These are phyloP conservation scores for Arxiozyma heterogenica DNA, from an alignment of 1,139 yeast genomes.

Conservation along the genomic window DNA sequence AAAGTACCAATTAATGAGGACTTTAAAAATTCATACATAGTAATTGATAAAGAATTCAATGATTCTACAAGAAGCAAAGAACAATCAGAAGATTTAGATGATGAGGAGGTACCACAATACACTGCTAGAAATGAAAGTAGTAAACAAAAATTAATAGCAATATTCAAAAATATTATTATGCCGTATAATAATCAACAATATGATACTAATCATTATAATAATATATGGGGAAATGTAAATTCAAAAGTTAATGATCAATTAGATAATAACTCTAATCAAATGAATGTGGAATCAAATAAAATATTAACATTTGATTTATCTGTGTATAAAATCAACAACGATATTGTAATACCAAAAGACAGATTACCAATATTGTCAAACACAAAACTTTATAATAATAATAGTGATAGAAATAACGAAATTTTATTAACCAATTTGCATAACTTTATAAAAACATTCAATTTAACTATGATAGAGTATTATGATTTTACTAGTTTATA, in stretches of 20 bases:
- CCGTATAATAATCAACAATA: slow-evolving; percentile 1
- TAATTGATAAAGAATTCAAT: not conserved
- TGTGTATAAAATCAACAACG: not conserved
- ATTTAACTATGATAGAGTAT: slow-evolving; percentile 18
- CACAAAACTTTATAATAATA: not conserved
- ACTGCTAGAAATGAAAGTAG: too few species aligned
- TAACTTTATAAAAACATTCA: slow-evolving; percentile 9
- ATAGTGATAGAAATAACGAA: not conserved
- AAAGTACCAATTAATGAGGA: not conserved
- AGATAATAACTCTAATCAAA: not conserved
- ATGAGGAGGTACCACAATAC: not conserved
- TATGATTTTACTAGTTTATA: slow-evolving; percentile 16
- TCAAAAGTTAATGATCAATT: not conserved
- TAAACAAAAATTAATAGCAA: not conserved
- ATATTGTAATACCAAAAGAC: not conserved
- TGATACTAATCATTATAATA: not conserved
- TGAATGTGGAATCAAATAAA: slow-evolving; percentile 4
- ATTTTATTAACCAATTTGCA: not conserved
- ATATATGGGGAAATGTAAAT: not conserved
- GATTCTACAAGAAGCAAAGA: not conserved
- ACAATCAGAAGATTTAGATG: not conserved
- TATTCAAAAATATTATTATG: slow-evolving; percentile 1
- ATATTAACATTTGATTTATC: slow-evolving; percentile 3
- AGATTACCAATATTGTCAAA: not conserved
- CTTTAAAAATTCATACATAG: not conserved